Evolutionary conservation across 208 protist genomes (phyloP), one percentile per base, ranked within the genome.

Genomic region (Phytomonas sp.): DNA sequence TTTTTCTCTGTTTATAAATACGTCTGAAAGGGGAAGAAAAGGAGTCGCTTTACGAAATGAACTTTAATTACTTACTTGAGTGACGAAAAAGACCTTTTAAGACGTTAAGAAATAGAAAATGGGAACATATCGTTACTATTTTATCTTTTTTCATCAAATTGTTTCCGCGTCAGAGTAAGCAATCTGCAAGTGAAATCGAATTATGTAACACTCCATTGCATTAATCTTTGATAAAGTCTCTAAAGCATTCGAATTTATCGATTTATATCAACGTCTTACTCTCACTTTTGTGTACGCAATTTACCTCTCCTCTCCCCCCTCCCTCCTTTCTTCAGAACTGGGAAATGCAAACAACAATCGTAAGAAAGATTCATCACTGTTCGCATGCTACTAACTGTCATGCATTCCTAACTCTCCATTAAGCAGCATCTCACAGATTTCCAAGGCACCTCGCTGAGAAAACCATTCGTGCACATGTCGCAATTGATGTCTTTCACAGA

Each of bases 151-250:
- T 15, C 4, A 51, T 17, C 9, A 51, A 23, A 23, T 51, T 51
- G 4, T 51, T 51, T 51, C 40, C 13, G 20, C 4, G 9, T 20
- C 20, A 51, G 9, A 51, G 1, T 4, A 70, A 15, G 7, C 23
- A 61, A 70, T 4, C 23, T 61, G 17, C 30, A 2, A 30, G 59
- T 40, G 2, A 67, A 53, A 32, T 59, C 32, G 1, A 30, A 30
- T 67, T 43, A 70, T 60, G 31, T 56, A 28, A 34, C n/a, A 60
- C 31, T 9, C 26, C 33, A 61, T 31, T 34, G 60, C 17, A 63
- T 31, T 63, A 30, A 28, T 17, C 30, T 63, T 15, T 63, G 60
- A 36, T n/a, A 36, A 62, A 8, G 32, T 36, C 29, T 20, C 11
- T 28, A 29, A 3, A 20, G 4, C 9, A 31, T 15, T 63, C 20